A percentile compares a stretch with the other conserved stretches of the same genome.
Conservation (phyloP, 305 asterid species). For the Fraxinus sp. region DNA sequence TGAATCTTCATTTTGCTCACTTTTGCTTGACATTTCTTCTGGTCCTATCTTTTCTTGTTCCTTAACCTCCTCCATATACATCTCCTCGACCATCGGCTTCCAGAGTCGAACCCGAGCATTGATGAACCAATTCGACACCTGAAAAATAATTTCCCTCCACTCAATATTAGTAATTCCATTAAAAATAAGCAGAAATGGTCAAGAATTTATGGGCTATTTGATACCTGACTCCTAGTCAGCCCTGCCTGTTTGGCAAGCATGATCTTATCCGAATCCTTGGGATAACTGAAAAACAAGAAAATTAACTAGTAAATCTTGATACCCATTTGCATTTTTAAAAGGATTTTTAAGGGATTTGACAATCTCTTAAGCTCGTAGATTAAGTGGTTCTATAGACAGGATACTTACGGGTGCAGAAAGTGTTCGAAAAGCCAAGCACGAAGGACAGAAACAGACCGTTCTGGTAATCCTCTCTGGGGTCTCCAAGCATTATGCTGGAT, state of each 20-base stretch:
- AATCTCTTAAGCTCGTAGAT: not conserved
- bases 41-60: constrained; percentile 64
- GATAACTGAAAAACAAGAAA: constrained; percentile 49
- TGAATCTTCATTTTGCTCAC: constrained; percentile 54
- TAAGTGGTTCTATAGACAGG: not conserved
- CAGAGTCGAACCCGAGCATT: constrained; percentile 89
- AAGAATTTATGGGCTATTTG: constrained; percentile 2
- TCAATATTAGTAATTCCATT: not conserved
- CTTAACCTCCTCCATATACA: constrained; percentile 78
- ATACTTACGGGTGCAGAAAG: constrained; percentile 84
- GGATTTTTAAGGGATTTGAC: not conserved
- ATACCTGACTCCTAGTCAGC: constrained; percentile 92
- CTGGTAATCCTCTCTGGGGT: constrained; percentile 95
- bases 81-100: constrained; percentile 98
- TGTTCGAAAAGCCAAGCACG: constrained; percentile 98
- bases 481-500: constrained; percentile 97
- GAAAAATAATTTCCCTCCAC: not conserved
- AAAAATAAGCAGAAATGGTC: not conserved
- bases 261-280: constrained; percentile 89
- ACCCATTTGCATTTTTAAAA: not conserved
- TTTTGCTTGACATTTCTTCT: constrained; percentile 50
- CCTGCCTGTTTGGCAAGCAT: constrained; percentile 96
- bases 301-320: not conserved
- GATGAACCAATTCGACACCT: constrained; percentile 93
- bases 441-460: constrained; percentile 81